A percentile compares a stretch with the other conserved stretches of the same genome.
Evolutionary conservation across 2,329 filamentous ascomycete genomes (phyloP).

Genomic region (Clonostachys rosea): DNA sequence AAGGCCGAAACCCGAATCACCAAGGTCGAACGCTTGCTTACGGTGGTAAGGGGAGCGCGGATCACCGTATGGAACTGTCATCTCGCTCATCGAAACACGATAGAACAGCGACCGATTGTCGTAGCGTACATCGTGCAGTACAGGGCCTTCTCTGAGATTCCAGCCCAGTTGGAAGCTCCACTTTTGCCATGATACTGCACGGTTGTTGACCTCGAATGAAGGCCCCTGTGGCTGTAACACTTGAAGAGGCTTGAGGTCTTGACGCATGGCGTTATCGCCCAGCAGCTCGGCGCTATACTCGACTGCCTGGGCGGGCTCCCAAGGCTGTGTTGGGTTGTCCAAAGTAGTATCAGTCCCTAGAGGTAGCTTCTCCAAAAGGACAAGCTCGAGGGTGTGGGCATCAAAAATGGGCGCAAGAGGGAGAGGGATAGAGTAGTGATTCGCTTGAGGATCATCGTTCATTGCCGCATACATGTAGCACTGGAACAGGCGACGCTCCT

Average conservation of each 20-base stretch:
- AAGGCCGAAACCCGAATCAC: conserved; percentile 62
- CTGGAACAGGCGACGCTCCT: conserved; percentile 5
- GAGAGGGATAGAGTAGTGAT: conserved; percentile 8
- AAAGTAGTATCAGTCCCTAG: neutral
- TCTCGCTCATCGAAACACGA: conserved; percentile 61
- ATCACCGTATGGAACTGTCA: conserved; percentile 55
- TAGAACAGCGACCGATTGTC: conserved; percentile 62
- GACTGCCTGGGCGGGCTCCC: neutral
- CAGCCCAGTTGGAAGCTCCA: conserved; percentile 67
- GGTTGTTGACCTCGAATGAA: conserved; percentile 32
- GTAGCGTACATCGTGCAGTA: conserved; percentile 64
- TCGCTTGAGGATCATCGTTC: conserved; percentile 6
- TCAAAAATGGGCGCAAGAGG: conserved; percentile 9
- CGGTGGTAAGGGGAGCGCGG: conserved; percentile 60
- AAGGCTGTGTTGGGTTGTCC: neutral
- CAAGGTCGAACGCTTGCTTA: conserved; percentile 70
- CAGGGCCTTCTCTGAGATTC: conserved; percentile 65
- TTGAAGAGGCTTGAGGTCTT: conserved; percentile 55
- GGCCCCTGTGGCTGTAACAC: conserved; percentile 28
- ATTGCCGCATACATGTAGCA: conserved; percentile 10
- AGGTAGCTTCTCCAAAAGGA: neutral
- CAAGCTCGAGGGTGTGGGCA: conserved; percentile 7
- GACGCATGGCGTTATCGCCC: conserved; percentile 19
- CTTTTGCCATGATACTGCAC: conserved; percentile 54
- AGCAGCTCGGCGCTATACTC: conserved; percentile 3